Conservation (phyloP, 768 basidiomycete genomes). For the Rubroboletus satanas region DNA sequence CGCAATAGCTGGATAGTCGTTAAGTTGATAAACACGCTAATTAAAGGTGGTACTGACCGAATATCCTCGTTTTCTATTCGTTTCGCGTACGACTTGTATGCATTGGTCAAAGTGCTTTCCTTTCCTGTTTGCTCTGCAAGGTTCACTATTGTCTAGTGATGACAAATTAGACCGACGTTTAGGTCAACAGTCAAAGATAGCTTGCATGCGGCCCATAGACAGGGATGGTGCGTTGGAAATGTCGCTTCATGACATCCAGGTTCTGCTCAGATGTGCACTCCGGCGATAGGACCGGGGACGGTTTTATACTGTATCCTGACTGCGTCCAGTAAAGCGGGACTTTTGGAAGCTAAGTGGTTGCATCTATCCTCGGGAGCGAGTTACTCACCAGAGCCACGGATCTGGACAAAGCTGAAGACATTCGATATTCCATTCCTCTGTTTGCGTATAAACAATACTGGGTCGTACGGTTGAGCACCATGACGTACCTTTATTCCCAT, state of each 20-base stretch:
- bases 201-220: constrained; percentile 78
- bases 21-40: neutral
- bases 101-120: constrained; percentile 74
- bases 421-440: constrained; percentile 75
- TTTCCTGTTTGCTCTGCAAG: constrained; percentile 89
- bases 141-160: constrained; percentile 70
- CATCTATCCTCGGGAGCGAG: neutral
- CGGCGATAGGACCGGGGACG: constrained; percentile 71
- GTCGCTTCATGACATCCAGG: constrained; percentile 62
- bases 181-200: neutral
- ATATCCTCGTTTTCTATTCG: constrained; percentile 54
- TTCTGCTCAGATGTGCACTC: constrained; percentile 75
- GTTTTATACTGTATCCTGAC: constrained; percentile 81
- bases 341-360: constrained; percentile 37
- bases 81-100: constrained; percentile 67
- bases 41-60: constrained; percentile 40
- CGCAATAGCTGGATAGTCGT: constrained; percentile 51
- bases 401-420: constrained; percentile 85
- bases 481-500: constrained; percentile 69
- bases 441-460: neutral
- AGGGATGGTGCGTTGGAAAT: constrained; percentile 63
- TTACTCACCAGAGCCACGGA: constrained; percentile 78
- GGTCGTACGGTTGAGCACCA: neutral
- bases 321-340: constrained; percentile 95
- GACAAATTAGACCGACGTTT: constrained; percentile 4